phyloP scores from a whole-genome alignment of 768 basidiomycete genomes.

The Gymnopilus junonius region DNA sequence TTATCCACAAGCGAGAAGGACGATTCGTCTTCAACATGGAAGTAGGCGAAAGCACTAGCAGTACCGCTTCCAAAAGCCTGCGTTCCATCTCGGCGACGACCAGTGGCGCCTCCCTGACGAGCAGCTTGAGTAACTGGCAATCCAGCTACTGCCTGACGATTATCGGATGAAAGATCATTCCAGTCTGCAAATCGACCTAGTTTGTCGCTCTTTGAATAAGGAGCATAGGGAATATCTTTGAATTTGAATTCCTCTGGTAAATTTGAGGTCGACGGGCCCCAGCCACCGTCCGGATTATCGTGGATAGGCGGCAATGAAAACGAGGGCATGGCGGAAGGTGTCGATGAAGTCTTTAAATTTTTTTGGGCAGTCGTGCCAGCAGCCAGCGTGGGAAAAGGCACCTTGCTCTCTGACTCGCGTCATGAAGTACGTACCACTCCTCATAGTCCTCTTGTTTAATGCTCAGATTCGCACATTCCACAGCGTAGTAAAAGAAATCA shows the following conservation, averaged over 20 bases:
- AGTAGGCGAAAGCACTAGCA: slow-evolving; percentile 93
- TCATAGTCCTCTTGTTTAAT: background rate
- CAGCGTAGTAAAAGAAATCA: slow-evolving; percentile 93
- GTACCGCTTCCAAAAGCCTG: slow-evolving; percentile 91
- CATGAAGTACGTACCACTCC: slow-evolving; percentile 69
- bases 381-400: slow-evolving; percentile 42
- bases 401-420: slow-evolving; percentile 28
- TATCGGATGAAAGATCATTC: slow-evolving; percentile 79
- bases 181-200: slow-evolving; percentile 98
- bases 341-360: slow-evolving; percentile 26
- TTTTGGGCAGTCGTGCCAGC: slow-evolving; percentile 26
- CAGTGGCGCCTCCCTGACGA: slow-evolving; percentile 55
- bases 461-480: slow-evolving; percentile 9
- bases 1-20: slow-evolving; percentile 96
- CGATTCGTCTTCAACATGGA: slow-evolving; percentile 97
- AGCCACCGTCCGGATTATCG: slow-evolving; percentile 92
- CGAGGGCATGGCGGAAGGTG: slow-evolving; percentile 58
- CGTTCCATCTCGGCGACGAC: slow-evolving; percentile 74
- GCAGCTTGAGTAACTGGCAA: slow-evolving; percentile 47
- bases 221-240: slow-evolving; percentile 98
- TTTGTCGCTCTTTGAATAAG: slow-evolving; percentile 98
- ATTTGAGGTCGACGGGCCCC: slow-evolving; percentile 86
- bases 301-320: slow-evolving; percentile 88
- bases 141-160: slow-evolving; percentile 58
- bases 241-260: slow-evolving; percentile 94